Conservation (phyloP, 106 monocot species). For the Cymbidium sinense region DNA sequence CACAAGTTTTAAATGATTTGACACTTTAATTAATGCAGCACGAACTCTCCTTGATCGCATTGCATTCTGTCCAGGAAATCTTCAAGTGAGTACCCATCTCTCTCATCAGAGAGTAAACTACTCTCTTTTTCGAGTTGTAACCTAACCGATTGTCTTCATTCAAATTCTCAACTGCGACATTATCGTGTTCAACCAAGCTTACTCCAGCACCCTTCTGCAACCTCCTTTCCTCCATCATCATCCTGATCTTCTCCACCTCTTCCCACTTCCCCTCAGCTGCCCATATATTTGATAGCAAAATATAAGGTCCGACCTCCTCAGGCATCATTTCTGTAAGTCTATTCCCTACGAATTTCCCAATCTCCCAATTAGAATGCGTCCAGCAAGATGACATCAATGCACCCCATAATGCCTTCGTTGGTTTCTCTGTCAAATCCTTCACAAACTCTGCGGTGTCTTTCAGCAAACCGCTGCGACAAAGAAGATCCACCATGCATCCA, state of each 20-base stretch:
- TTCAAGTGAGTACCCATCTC: constrained; percentile 36
- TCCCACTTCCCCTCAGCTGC: constrained; percentile 59
- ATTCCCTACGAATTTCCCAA: constrained; percentile 46
- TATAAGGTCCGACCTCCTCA: constrained; percentile 41
- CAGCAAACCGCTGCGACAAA: constrained; percentile 54
- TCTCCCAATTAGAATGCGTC: constrained; percentile 25
- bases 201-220: constrained; percentile 39
- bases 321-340: constrained; percentile 49
- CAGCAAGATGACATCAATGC: constrained; percentile 45
- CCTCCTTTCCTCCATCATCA: constrained; percentile 45
- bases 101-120: constrained; percentile 25
- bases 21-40: background rate
- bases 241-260: constrained; percentile 58
- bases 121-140: background rate
- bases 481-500: constrained; percentile 72
- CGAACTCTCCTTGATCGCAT: background rate
- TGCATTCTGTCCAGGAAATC: constrained; percentile 2
- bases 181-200: constrained; percentile 22
- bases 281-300: constrained; percentile 64
- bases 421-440: constrained; percentile 12
- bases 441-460: constrained; percentile 29
- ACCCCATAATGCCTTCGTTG: constrained; percentile 26
- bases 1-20: no score
- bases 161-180: background rate
- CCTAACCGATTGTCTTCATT: background rate